phyloP scores from a whole-genome alignment of 805 yeast genomes.

The Priceomyces fermenticarens region DNA sequence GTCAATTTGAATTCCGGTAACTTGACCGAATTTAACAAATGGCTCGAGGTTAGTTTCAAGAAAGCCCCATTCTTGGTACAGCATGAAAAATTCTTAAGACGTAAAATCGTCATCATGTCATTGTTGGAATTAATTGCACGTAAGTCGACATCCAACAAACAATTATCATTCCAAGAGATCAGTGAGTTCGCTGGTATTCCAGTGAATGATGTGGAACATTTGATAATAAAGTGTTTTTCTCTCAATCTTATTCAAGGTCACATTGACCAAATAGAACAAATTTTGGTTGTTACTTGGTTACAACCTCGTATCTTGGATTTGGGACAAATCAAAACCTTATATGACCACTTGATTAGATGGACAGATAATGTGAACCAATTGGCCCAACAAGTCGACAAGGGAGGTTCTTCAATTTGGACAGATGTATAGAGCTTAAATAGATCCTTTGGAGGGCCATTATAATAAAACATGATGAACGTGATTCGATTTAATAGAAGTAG shows the following conservation, averaged over 20 bases:
- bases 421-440: constrained; percentile 8
- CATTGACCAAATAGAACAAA: constrained; percentile 80
- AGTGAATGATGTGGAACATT: constrained; percentile 77
- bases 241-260: constrained; percentile 82
- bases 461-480: not conserved
- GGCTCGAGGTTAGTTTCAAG: constrained; percentile 35
- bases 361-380: constrained; percentile 66
- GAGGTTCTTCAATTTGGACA: constrained; percentile 46
- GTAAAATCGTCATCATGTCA: constrained; percentile 90
- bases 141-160: constrained; percentile 71
- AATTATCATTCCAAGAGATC: constrained; percentile 69
- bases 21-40: constrained; percentile 58
- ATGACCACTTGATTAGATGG: constrained; percentile 74
- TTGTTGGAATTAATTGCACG: constrained; percentile 81
- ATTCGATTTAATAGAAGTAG: not conserved
- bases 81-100: constrained; percentile 68
- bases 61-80: constrained; percentile 55
- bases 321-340: constrained; percentile 76
- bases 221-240: constrained; percentile 88
- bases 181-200: constrained; percentile 63
- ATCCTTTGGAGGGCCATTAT: not conserved
- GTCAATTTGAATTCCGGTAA: constrained; percentile 76
- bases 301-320: constrained; percentile 91
- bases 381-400: constrained; percentile 35
- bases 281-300: constrained; percentile 85